A percentile compares a stretch with the other conserved stretches of the same genome.
These are phyloP conservation scores for Alternaria panax DNA, from an alignment of 2,329 filamentous ascomycete genomes.

Conservation along the genomic window DNA sequence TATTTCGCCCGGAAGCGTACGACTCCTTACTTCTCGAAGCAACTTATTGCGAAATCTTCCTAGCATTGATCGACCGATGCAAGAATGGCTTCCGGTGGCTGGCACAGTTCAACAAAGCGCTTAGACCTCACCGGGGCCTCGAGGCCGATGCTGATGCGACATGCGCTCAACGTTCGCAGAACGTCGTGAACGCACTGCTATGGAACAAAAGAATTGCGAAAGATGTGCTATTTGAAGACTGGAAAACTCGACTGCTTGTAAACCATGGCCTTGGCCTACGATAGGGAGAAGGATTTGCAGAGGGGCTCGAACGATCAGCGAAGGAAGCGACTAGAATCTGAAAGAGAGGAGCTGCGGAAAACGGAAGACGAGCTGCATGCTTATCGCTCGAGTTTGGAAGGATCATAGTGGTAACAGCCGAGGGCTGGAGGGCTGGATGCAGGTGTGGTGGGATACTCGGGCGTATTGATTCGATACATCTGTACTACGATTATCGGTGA, in stretches of 20 bases:
- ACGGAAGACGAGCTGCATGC: conserved; percentile 3
- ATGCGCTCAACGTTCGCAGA: conserved; percentile 1
- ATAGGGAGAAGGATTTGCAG: conserved; percentile 7
- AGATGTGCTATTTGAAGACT: conserved; percentile 2
- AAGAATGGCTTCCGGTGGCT: conserved; percentile 6
- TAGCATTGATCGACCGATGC: conserved; percentile 1
- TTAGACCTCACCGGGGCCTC: conserved; percentile 3
- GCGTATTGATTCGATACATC: not conserved
- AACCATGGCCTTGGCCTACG: conserved; percentile 2
- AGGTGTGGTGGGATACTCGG: not conserved
- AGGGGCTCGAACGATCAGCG: conserved; percentile 5
- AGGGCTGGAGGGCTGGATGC: not conserved
- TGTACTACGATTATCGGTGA: not conserved
- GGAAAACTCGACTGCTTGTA: conserved; percentile 6
- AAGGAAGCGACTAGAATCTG: conserved; percentile 4
- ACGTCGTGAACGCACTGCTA: not conserved
- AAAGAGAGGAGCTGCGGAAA: not conserved
- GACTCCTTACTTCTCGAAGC: conserved; percentile 2
- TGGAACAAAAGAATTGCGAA: conserved; percentile 4
- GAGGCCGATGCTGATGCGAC: not conserved
- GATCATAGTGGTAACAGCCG: not conserved
- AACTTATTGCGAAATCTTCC: conserved; percentile 4
- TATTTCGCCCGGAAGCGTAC: not conserved
- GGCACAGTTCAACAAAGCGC: conserved; percentile 9
- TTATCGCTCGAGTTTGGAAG: not conserved